Conservation (phyloP, 2,329 filamentous ascomycete species). For the Cladophialophora yegresii region DNA sequence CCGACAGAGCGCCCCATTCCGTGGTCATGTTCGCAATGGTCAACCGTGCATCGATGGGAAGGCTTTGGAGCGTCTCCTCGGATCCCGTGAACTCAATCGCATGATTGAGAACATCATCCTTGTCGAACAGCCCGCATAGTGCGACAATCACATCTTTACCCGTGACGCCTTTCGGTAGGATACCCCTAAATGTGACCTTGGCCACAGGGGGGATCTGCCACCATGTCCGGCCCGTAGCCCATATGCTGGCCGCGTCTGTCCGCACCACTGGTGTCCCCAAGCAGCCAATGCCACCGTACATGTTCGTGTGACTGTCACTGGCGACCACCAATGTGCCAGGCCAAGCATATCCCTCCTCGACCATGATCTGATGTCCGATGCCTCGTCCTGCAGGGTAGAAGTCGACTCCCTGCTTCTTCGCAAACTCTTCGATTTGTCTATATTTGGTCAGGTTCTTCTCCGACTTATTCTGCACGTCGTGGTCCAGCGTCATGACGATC, state of each 20-base stretch:
- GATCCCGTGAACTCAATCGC: constrained; percentile 83
- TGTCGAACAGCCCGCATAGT: constrained; percentile 81
- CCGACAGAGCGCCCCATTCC: constrained; percentile 54
- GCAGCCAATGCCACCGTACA: constrained; percentile 75
- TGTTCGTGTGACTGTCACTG: constrained; percentile 69
- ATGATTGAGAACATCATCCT: constrained; percentile 87
- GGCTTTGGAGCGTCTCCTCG: constrained; percentile 71
- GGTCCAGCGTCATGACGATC: constrained; percentile 80
- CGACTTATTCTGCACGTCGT: constrained; percentile 82
- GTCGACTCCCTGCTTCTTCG: constrained; percentile 70
- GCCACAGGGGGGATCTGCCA: constrained; percentile 85
- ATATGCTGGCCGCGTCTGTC: constrained; percentile 84
- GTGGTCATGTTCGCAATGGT: constrained; percentile 53
- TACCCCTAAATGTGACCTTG: constrained; percentile 74
- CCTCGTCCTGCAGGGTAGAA: constrained; percentile 77
- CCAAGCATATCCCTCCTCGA: constrained; percentile 83
- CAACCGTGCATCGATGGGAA: constrained; percentile 72
- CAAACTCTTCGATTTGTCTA: constrained; percentile 76
- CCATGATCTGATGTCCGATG: constrained; percentile 91
- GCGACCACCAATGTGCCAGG: constrained; percentile 82
- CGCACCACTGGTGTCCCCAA: constrained; percentile 80
- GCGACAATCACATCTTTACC: constrained; percentile 95
- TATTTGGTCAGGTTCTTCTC: constrained; percentile 83
- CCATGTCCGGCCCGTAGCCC: constrained; percentile 81
- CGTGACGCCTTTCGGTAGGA: constrained; percentile 75